These are phyloP conservation scores for Teunomyces pallodes DNA, from an alignment of 805 yeast genomes.

Conservation along the genomic window DNA sequence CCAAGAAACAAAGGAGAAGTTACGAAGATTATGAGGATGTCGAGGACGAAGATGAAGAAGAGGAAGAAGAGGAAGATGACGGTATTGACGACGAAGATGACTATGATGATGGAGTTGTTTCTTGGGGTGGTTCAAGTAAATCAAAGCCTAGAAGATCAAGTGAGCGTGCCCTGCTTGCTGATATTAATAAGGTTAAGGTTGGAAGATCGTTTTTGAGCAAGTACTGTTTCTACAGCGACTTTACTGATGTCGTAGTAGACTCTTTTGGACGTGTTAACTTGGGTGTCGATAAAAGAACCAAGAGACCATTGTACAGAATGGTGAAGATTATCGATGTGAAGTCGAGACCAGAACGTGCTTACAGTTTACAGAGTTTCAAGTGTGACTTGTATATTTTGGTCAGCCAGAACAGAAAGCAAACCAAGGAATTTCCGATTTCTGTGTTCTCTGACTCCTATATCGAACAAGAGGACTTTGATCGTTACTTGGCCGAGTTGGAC, in stretches of 20 bases:
- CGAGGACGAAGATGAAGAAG: conserved; percentile 20
- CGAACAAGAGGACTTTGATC: conserved; percentile 66
- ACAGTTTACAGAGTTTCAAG: conserved; percentile 40
- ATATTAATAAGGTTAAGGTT: conserved; percentile 69
- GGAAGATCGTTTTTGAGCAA: conserved; percentile 76
- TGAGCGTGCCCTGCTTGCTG: conserved; percentile 52
- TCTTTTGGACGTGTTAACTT: conserved; percentile 82
- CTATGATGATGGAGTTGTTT: conserved; percentile 19
- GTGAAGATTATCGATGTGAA: conserved; percentile 73
- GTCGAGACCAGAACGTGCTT: conserved; percentile 38
- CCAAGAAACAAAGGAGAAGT: conserved; percentile 29
- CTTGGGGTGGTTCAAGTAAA: conserved; percentile 42
- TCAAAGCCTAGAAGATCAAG: conserved; percentile 34
- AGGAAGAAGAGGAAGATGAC: conserved; percentile 39
- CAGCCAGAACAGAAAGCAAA: conserved; percentile 74
- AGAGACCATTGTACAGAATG: conserved; percentile 72
- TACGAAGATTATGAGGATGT: conserved; percentile 19
- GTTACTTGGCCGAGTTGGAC: conserved; percentile 60
- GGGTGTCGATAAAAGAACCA: conserved; percentile 63
- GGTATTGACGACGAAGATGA: conserved; percentile 43
- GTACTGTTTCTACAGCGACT: conserved; percentile 79
- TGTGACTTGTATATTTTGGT: conserved; percentile 61
- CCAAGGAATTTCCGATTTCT: conserved; percentile 72
- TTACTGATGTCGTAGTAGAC: conserved; percentile 65
- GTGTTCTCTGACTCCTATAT: conserved; percentile 78